Evolutionary conservation across 2,329 filamentous ascomycete species (phyloP), one percentile per base, ranked within the genome.

Genomic region (Lachnellula cervina): DNA sequence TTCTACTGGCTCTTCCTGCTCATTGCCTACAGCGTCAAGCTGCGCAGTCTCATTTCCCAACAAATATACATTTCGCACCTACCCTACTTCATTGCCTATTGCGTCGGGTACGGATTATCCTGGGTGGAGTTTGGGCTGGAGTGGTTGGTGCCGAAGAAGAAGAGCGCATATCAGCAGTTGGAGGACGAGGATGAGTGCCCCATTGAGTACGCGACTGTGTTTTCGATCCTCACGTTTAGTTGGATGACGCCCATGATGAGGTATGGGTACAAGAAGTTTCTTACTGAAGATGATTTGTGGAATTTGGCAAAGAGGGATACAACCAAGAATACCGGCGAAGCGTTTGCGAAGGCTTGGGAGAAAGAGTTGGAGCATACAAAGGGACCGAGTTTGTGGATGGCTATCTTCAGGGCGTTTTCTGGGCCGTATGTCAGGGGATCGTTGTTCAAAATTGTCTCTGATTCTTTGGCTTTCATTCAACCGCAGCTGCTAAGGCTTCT

Each of bases 211-310:
- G 92, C 94, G 13, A 91, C 93, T 58, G 79, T 97, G 51, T 99
- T 99, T 74, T 96, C 93, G 4, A 84, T 89, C 50, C 80, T 99
- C 46, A 96, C 93, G 0, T 99, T 99, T 72, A 87, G 88, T 53
- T 99, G 94, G 94, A 97, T 99, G 93, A 97, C 94, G 0, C 92
- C 94, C 0, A 76, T 99, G 82, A 99, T 99, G 94, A 91, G 86
- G 69, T 87, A 87, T 68, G 94, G 94, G 1, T 97, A 99, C 76
- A 89, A 88, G 68, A 84, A 92, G 57, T 99, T 85, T 70, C 78
- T 99, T 59, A 96, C 91, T 1, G 91, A 97, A 70, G 90, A 97
- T 61, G 93, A 99, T 71, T 80, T 99, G 23, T 99, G 95, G 95
- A 93, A 90, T 58, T 77, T 99, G 56, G 83, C 91, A 42, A 87